A percentile compares a stretch with the other conserved stretches of the same genome.
phyloP scores from a whole-genome alignment of 2,329 filamentous ascomycete genomes.

The Cryphonectria radicalis region DNA sequence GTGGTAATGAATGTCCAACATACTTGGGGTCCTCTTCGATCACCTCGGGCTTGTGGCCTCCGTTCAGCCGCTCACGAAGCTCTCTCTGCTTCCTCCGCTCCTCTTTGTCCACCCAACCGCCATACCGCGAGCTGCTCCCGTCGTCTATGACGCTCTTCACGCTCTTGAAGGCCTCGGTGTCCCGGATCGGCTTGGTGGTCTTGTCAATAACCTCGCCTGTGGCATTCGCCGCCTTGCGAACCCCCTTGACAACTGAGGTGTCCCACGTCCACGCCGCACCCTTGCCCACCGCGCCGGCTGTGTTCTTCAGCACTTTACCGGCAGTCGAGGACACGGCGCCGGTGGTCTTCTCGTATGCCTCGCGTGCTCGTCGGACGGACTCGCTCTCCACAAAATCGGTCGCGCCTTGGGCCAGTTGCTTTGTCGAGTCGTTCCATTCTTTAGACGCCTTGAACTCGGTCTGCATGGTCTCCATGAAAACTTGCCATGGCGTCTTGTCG shows the following conservation, averaged over 20 bases:
- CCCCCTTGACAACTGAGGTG: constrained; percentile 87
- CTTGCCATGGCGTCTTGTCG: constrained; percentile 98
- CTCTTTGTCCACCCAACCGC: constrained; percentile 96
- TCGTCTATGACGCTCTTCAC: constrained; percentile 97
- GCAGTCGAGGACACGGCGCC: constrained; percentile 81
- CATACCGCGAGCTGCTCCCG: constrained; percentile 92
- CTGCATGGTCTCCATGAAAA: constrained; percentile 96
- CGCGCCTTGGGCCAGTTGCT: constrained; percentile 85
- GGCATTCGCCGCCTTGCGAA: constrained; percentile 81
- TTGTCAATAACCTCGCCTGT: constrained; percentile 90
- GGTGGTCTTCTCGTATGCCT: constrained; percentile 85
- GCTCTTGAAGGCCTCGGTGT: constrained; percentile 92
- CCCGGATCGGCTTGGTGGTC: constrained; percentile 89
- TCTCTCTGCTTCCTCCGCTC: constrained; percentile 84
- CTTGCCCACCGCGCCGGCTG: constrained; percentile 85
- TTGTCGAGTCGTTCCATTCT: constrained; percentile 99
- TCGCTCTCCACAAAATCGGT: constrained; percentile 94
- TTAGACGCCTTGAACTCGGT: constrained; percentile 95
- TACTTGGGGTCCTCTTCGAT: constrained; percentile 87
- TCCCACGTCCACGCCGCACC: constrained; percentile 98
- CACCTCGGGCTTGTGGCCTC: constrained; percentile 58
- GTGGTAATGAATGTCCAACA: constrained; percentile 43
- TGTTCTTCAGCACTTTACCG: constrained; percentile 79
- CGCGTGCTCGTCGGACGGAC: constrained; percentile 80
- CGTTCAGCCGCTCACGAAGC: constrained; percentile 67